Percentiles rank a stretch among this genome's conserved stretches.
Conservation (phyloP, 192 early-diverging fungal species). For the Powellomyces hirtus region DNA sequence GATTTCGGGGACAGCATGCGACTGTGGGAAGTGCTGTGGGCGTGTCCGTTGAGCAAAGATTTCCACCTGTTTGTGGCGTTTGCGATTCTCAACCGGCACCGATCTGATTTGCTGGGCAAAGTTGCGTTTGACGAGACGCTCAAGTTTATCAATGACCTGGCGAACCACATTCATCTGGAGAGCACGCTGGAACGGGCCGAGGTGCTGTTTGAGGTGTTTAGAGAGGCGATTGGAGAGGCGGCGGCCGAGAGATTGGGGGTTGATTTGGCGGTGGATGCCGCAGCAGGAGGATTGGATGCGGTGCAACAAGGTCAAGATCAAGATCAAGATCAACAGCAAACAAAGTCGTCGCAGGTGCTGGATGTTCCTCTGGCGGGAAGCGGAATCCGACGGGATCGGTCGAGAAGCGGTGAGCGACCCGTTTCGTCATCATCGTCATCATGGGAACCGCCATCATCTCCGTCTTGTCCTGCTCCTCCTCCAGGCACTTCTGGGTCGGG, state of each 20-base stretch:
- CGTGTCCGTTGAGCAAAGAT: constrained; percentile 60
- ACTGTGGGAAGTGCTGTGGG: constrained; percentile 84
- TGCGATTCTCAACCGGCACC: constrained; percentile 89
- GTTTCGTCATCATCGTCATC: not conserved
- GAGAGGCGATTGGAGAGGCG: constrained; percentile 18
- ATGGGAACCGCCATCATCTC: not conserved
- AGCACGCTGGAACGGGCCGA: constrained; percentile 37
- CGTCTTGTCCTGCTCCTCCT: not conserved
- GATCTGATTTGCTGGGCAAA: constrained; percentile 75
- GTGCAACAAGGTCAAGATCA: not conserved
- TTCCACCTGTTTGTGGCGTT: constrained; percentile 94
- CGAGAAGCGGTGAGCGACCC: not conserved
- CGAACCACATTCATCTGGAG: constrained; percentile 61
- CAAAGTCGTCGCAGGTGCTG: not conserved
- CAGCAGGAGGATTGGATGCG: too few species aligned
- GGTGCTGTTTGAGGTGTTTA: constrained; percentile 45
- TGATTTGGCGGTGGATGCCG: constrained; percentile 18
- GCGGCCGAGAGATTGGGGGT: constrained; percentile 9
- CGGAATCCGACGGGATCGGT: not conserved
- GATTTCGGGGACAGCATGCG: constrained; percentile 75
- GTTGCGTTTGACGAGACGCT: constrained; percentile 88
- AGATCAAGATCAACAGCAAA: not conserved
- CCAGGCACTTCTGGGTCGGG: not conserved
- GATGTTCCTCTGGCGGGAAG: not conserved
- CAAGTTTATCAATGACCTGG: constrained; percentile 88